phyloP scores from a whole-genome alignment of 208 protist species.

The Leishmania guyanensis region DNA sequence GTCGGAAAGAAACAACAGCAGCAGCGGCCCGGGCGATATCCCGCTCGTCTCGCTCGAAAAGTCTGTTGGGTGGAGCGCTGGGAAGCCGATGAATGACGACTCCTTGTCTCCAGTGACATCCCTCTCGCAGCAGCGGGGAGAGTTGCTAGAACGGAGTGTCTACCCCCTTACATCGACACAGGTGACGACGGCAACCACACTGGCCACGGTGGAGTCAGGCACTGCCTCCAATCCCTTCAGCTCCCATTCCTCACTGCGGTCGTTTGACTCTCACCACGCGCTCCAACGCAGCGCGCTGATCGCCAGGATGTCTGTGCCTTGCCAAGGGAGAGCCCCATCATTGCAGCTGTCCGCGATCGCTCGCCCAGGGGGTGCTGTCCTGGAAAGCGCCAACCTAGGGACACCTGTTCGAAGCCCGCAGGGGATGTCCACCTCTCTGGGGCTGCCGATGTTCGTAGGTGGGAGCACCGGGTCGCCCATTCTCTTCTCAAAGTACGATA shows the following conservation, averaged over 20 bases:
- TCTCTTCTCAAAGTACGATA: neutral
- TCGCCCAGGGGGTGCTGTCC: neutral
- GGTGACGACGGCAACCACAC: neutral
- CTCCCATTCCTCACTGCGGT: neutral
- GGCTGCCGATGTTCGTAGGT: constrained; percentile 19
- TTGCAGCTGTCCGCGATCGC: neutral
- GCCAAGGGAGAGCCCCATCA: neutral
- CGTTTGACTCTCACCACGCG: neutral
- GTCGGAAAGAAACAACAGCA: neutral
- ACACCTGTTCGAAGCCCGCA: neutral
- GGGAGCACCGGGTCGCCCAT: constrained; percentile 14
- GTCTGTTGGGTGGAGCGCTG: neutral
- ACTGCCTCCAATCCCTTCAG: neutral
- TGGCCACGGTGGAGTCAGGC: neutral
- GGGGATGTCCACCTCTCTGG: constrained; percentile 1
- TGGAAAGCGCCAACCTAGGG: neutral
- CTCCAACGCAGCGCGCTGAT: neutral
- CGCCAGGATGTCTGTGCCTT: neutral
- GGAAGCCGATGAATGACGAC: neutral
- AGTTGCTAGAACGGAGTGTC: neutral
- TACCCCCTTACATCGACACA: neutral
- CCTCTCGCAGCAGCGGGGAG: neutral
- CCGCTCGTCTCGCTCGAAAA: constrained; percentile 4
- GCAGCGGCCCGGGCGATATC: constrained; percentile 4
- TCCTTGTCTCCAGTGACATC: neutral